phyloP scores from a whole-genome alignment of 2,329 filamentous ascomycete genomes.

The Dactylellina drechsleri region DNA sequence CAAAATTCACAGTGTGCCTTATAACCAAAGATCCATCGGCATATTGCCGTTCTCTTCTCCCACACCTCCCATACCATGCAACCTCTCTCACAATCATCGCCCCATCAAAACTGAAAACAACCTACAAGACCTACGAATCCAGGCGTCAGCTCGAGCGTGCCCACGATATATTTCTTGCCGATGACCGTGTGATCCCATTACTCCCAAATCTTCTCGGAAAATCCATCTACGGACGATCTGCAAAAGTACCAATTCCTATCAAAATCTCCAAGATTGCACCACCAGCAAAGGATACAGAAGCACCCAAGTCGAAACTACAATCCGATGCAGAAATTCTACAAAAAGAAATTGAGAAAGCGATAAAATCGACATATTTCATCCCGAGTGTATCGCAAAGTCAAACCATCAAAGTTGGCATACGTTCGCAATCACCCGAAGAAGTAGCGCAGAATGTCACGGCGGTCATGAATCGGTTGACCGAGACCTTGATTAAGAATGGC shows the following conservation, averaged over 20 bases:
- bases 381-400: constrained; percentile 82
- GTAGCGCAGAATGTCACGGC: constrained; percentile 82
- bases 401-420: constrained; percentile 80
- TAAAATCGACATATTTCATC: constrained; percentile 81
- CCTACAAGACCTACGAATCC: constrained; percentile 88
- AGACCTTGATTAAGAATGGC: constrained; percentile 76
- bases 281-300: constrained; percentile 65
- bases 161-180: constrained; percentile 92
- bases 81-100: constrained; percentile 82
- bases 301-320: constrained; percentile 61
- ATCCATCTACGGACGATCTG: constrained; percentile 84
- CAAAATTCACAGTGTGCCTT: constrained; percentile 55
- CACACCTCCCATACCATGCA: constrained; percentile 74
- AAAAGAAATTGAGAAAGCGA: constrained; percentile 82
- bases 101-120: constrained; percentile 83
- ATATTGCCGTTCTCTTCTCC: constrained; percentile 87
- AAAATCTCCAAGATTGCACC: constrained; percentile 69
- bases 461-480: constrained; percentile 71
- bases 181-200: constrained; percentile 79
- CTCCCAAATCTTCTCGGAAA: constrained; percentile 86
- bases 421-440: constrained; percentile 78
- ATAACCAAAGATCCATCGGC: constrained; percentile 73
- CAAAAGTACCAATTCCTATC: constrained; percentile 88
- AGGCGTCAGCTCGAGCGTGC: constrained; percentile 83
- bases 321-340: constrained; percentile 67